A percentile compares a stretch with the other conserved stretches of the same genome.
phyloP scores from a whole-genome alignment of 2,329 filamentous ascomycete species.

The Aspergillus awamori region DNA sequence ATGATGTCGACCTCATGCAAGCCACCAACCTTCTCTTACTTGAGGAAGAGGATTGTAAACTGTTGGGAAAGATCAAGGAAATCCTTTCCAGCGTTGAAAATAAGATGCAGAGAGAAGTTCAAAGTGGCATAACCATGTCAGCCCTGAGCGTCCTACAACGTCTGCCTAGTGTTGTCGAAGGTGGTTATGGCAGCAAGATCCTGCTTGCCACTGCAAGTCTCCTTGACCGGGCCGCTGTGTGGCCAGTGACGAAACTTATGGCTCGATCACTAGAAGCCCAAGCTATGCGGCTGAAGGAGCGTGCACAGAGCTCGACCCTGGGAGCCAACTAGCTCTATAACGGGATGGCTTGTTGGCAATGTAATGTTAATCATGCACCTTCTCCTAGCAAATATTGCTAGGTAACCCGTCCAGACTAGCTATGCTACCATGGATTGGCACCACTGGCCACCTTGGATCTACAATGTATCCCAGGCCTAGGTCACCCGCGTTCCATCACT shows the following conservation, averaged over 20 bases:
- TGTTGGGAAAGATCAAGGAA: slow-evolving; percentile 79
- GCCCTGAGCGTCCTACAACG: slow-evolving; percentile 54
- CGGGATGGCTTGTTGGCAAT: neutral
- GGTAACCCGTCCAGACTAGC: too few relatives aligned
- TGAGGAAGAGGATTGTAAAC: slow-evolving; percentile 86
- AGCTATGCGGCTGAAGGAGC: slow-evolving; percentile 64
- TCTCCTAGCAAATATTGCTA: too few relatives aligned
- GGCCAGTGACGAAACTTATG: slow-evolving; percentile 79
- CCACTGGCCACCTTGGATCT: too few relatives aligned
- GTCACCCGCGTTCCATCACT: too few relatives aligned
- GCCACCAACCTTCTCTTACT: slow-evolving; percentile 87
- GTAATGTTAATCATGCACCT: too few relatives aligned
- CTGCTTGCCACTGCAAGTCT: slow-evolving; percentile 82
- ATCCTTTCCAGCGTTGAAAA: slow-evolving; percentile 75
- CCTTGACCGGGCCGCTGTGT: slow-evolving; percentile 85
- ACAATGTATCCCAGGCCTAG: too few relatives aligned
- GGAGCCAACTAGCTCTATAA: slow-evolving; percentile 21
- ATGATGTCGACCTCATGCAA: slow-evolving; percentile 75
- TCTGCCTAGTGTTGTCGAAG: slow-evolving; percentile 62
- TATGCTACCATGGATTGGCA: too few relatives aligned
- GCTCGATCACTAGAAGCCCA: slow-evolving; percentile 66
- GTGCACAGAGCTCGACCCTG: slow-evolving; percentile 49
- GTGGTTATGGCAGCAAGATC: slow-evolving; percentile 82
- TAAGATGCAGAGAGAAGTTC: slow-evolving; percentile 70
- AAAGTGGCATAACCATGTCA: slow-evolving; percentile 57